Base-by-base conservation (phyloP, 495 filamentous ascomycete species). In the Penicillium roqueforti region DNA sequence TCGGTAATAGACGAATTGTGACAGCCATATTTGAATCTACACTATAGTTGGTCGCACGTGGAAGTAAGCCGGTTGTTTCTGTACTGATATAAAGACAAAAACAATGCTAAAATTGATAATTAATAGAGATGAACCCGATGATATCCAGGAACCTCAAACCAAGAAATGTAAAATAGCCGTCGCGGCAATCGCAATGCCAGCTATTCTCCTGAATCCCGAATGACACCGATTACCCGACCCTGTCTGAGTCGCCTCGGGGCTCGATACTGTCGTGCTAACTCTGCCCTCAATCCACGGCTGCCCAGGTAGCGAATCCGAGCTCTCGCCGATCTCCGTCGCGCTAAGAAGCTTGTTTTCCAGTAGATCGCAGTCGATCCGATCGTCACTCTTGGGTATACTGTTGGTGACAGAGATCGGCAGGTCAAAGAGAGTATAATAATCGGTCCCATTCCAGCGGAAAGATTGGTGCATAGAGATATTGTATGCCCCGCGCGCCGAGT, bases 391-490 rank as follows among this genome's bases (percentile, higher is more conserved):
- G 1, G 61, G 39, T 54, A 87, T 87, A 41, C 71, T 71, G 57
- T 87, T 88, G n/a, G 82, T 84, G 44, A 87, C 79, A 3, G 76
- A 76, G 57, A 88, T 83, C 19, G 84, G 83, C 18, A 86, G 69
- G 44, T 87, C 79, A 53, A 86, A 87, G 46, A 87, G 78, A n/a
- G 83, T 85, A 66, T 86, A 87, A 53, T 80, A 76, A 40, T 86
- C 76, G 1, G 71, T 74, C 6, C 76, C 79, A 57, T 86, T 84
- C 54, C 84, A 71, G 20, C 82, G 76, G 62, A 84, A 87, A 49
- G 77, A 83, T 57, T 88, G 84, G 46, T 83, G 83, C 60, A 87
- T 85, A 9, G 83, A 84, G 61, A 87, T 81, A 71, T 86, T 77
- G 46, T 77, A 76, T 46, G 60, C 60, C 14, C 73, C 73, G 10